These are phyloP conservation scores for Argentina anserina DNA, from an alignment of 306 rosid genomes.

Conservation along the genomic window DNA sequence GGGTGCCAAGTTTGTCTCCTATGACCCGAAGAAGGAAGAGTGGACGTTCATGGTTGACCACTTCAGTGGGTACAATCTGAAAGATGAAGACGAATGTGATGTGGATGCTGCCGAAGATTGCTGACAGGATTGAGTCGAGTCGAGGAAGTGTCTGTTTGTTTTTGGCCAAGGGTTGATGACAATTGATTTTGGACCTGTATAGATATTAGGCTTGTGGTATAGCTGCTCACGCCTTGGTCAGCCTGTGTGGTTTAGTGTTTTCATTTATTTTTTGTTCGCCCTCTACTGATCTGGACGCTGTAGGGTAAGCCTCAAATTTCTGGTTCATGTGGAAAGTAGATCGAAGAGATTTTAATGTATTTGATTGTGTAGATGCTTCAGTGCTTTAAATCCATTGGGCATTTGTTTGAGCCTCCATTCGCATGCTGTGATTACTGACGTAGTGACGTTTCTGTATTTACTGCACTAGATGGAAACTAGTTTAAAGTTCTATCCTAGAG, in stretches of 20 bases:
- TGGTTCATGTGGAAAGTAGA: background rate
- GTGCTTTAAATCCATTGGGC: background rate
- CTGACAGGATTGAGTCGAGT: background rate
- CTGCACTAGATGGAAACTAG: background rate
- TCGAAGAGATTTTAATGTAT: background rate
- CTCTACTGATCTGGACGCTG: background rate
- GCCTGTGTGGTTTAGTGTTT: background rate
- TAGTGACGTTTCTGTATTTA: background rate
- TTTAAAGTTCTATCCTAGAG: no score
- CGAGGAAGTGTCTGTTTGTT: conserved; percentile 2
- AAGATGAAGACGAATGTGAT: conserved; percentile 36
- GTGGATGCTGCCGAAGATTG: conserved; percentile 9
- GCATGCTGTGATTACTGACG: background rate
- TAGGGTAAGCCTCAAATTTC: background rate
- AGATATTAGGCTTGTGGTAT: conserved; percentile 12
- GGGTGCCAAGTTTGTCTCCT: conserved; percentile 83
- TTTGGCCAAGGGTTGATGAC: background rate
- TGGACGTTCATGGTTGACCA: conserved; percentile 91
- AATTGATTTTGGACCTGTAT: conserved; percentile 22
- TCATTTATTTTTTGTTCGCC: background rate
- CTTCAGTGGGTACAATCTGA: conserved; percentile 64
- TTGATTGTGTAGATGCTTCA: background rate
- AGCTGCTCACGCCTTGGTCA: conserved; percentile 5
- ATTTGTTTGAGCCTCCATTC: background rate
- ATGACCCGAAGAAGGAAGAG: conserved; percentile 72